Percentiles rank a stretch among this genome's conserved stretches.
phyloP scores from a whole-genome alignment of 176 grass and related monocot genomes.

The Coix lacrymajobi region DNA sequence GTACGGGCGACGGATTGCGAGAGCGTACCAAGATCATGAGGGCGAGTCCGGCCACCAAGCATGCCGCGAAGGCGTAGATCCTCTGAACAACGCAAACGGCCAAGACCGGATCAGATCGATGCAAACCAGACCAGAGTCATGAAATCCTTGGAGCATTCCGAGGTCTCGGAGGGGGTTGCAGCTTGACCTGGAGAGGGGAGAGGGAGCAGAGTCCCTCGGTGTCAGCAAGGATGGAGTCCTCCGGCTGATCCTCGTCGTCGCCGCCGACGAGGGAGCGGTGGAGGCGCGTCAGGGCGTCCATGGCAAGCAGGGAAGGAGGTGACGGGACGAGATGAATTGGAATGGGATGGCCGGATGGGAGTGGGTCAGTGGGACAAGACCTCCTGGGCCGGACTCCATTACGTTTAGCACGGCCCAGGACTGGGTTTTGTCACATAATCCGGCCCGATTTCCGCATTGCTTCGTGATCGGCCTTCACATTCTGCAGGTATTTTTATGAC shows the following conservation, averaged over 20 bases:
- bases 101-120: constrained; percentile 17
- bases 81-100: constrained; percentile 43
- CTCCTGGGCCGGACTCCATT: neutral
- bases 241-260: constrained; percentile 47
- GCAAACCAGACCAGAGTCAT: neutral
- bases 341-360: too few relatives aligned
- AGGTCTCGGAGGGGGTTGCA: neutral
- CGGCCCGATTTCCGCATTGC: neutral
- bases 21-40: constrained; percentile 79
- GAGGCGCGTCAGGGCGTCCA: constrained; percentile 73
- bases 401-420: neutral
- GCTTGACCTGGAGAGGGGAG: constrained; percentile 70
- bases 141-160: constrained; percentile 1
- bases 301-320: neutral
- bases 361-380: neutral
- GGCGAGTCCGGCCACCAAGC: constrained; percentile 59
- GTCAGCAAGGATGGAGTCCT: constrained; percentile 58
- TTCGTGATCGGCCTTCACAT: neutral
- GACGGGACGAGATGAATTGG: neutral
- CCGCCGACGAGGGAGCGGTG: constrained; percentile 58
- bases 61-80: constrained; percentile 68
- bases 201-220: constrained; percentile 54
- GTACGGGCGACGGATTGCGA: neutral
- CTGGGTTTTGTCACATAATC: neutral
- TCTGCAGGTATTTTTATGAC: neutral